phyloP scores from a whole-genome alignment of 179 eudicot species.

The Dionaea muscipula region DNA sequence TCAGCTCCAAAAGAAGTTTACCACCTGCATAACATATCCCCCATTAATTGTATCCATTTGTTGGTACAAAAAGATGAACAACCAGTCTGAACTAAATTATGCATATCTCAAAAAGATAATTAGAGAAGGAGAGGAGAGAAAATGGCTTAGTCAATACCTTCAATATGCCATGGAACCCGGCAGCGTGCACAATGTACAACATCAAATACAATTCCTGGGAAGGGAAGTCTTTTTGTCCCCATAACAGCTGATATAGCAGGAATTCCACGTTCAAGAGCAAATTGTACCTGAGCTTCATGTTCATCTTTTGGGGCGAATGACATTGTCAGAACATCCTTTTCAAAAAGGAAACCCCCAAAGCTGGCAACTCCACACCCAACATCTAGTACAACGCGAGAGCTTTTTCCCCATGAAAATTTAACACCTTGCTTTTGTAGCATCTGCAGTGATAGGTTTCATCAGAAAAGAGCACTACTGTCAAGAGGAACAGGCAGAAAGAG shows the following conservation, averaged over 20 bases:
- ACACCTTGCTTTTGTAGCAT: slow-evolving; percentile 5
- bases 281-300: slow-evolving; percentile 70
- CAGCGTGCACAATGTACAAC: slow-evolving; percentile 67
- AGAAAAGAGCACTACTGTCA: neutral
- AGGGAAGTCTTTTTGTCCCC: slow-evolving; percentile 57
- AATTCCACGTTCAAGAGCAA: slow-evolving; percentile 72
- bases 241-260: slow-evolving; percentile 64
- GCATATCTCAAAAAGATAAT: neutral
- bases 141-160: slow-evolving; percentile 29
- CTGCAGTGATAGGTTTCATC: slow-evolving; percentile 7
- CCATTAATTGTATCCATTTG: neutral
- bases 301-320: slow-evolving; percentile 73
- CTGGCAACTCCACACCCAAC: slow-evolving; percentile 86
- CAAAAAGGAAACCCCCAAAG: slow-evolving; percentile 64
- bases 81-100: neutral
- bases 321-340: slow-evolving; percentile 56
- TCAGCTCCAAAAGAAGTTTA: slow-evolving; percentile 57
- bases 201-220: slow-evolving; percentile 53
- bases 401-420: slow-evolving; percentile 56
- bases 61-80: neutral
- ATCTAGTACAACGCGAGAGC: slow-evolving; percentile 48
- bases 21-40: slow-evolving; percentile 34
- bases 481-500: neutral
- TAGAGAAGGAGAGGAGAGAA: neutral
- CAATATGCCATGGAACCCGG: slow-evolving; percentile 70